Percentiles rank a stretch among this genome's conserved stretches.
phyloP scores from a whole-genome alignment of 2,329 filamentous ascomycete genomes.

The Grosmannia clavigera region DNA sequence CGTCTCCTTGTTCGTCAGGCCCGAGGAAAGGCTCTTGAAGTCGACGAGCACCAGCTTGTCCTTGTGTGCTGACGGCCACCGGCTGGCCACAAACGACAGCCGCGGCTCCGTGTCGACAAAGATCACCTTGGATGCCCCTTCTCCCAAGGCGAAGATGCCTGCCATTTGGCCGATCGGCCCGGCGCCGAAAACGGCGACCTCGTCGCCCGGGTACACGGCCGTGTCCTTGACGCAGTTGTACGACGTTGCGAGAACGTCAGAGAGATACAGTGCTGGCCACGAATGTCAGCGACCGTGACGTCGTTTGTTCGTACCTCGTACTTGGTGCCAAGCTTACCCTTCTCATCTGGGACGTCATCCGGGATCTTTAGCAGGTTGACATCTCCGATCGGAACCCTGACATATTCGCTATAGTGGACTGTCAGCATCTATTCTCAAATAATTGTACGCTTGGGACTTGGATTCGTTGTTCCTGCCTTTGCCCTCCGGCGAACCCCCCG shows the following conservation, averaged over 20 bases:
- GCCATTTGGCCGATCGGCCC: conserved; percentile 81
- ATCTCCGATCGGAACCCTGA: conserved; percentile 68
- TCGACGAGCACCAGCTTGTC: conserved; percentile 56
- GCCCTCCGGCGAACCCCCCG: conserved; percentile 76
- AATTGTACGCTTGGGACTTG: not conserved
- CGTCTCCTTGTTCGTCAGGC: not conserved
- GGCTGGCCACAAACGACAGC: conserved; percentile 53
- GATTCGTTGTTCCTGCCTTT: conserved; percentile 22
- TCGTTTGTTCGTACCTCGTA: no score
- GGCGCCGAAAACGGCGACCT: conserved; percentile 74
- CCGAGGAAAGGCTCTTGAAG: conserved; percentile 44
- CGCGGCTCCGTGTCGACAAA: conserved; percentile 65
- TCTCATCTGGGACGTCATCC: conserved; percentile 71
- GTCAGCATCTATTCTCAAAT: not conserved
- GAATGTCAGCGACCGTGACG: not conserved
- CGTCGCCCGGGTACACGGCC: conserved; percentile 61
- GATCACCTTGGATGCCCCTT: conserved; percentile 65
- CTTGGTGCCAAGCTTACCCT: conserved; percentile 21
- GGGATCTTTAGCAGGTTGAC: conserved; percentile 73
- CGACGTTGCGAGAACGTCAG: conserved; percentile 66
- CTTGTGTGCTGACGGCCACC: conserved; percentile 35
- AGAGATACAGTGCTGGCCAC: conserved; percentile 50
- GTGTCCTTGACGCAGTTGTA: conserved; percentile 80
- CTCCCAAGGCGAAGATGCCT: conserved; percentile 59
- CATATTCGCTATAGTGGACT: conserved; percentile 52